Percentiles rank a stretch among this genome's conserved stretches.
Conservation (phyloP, 257 asterid genomes). For the Dorcoceras hygrometricum region DNA sequence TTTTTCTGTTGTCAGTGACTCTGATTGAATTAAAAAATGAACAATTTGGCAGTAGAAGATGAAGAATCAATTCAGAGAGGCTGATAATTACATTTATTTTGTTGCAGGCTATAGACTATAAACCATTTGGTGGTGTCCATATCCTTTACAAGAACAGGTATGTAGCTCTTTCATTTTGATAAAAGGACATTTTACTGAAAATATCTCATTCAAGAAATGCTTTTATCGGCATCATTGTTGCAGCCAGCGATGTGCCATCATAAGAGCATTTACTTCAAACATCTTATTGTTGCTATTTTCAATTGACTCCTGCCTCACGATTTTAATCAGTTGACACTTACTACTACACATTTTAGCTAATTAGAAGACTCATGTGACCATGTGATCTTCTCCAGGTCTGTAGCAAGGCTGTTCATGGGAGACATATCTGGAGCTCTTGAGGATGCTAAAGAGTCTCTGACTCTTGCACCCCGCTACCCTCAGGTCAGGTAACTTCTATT, state of each 20-base stretch:
- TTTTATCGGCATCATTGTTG: background rate
- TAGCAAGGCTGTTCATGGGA: constrained; percentile 63
- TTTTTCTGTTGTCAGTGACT: background rate
- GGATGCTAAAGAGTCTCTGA: constrained; percentile 64
- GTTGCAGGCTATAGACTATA: constrained; percentile 65
- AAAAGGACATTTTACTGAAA: background rate
- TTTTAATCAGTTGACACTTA: constrained; percentile 1
- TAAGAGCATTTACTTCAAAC: background rate
- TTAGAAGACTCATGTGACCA: constrained; percentile 1
- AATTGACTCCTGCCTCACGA: constrained; percentile 6
- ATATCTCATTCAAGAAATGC: background rate
- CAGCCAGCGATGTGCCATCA: background rate
- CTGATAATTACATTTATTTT: constrained; percentile 22
- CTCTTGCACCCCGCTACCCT: constrained; percentile 56
- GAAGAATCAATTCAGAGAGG: background rate
- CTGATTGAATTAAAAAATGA: background rate
- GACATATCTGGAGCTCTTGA: constrained; percentile 61
- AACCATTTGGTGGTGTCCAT: constrained; percentile 57
- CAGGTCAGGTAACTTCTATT: constrained; percentile 41
- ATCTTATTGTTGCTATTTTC: background rate
- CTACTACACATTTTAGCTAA: background rate
- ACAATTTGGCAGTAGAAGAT: constrained; percentile 12
- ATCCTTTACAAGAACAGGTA: constrained; percentile 66
- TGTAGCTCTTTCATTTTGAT: constrained; percentile 24
- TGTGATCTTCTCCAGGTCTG: constrained; percentile 46